These are phyloP conservation scores for Coemansia sp. DNA, from an alignment of 192 early-diverging fungal species.

Conservation along the genomic window DNA sequence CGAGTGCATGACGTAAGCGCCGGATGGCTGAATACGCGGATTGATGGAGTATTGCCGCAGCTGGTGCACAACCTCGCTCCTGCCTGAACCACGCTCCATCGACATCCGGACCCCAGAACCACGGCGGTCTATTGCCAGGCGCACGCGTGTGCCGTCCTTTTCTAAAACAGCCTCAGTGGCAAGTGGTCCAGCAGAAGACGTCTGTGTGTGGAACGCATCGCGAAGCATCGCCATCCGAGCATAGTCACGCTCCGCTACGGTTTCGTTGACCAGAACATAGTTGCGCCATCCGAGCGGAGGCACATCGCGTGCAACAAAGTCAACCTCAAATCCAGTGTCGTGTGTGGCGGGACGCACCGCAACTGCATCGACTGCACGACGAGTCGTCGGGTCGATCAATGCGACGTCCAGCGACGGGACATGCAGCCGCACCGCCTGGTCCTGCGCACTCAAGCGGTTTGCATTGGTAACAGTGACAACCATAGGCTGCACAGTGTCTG, in stretches of 20 bases:
- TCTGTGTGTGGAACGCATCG: background rate
- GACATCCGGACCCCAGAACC: slow-evolving; percentile 12
- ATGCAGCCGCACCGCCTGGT: slow-evolving; percentile 34
- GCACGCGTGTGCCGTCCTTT: slow-evolving; percentile 20
- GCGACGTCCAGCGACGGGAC: slow-evolving; percentile 13
- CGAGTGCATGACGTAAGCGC: slow-evolving; percentile 54
- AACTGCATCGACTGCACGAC: background rate
- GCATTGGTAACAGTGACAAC: slow-evolving; percentile 34
- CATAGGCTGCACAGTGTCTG: background rate
- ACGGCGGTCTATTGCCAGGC: background rate
- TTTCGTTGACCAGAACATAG: slow-evolving; percentile 12
- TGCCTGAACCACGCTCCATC: background rate
- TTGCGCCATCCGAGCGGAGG: slow-evolving; percentile 27
- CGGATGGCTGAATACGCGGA: slow-evolving; percentile 44
- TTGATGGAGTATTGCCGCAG: slow-evolving; percentile 48
- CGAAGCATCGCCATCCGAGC: background rate
- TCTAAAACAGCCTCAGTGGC: slow-evolving; percentile 4
- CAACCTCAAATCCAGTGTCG: slow-evolving; percentile 10
- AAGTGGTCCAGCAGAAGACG: background rate
- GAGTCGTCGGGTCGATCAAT: slow-evolving; percentile 17
- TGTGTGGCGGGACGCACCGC: background rate
- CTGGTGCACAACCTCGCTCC: slow-evolving; percentile 18
- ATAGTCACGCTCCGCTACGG: background rate
- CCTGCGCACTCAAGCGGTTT: slow-evolving; percentile 16
- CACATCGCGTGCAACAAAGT: slow-evolving; percentile 34